Evolutionary conservation across 768 basidiomycete species (phyloP).

Genomic region (Lentinus tigrinus): DNA sequence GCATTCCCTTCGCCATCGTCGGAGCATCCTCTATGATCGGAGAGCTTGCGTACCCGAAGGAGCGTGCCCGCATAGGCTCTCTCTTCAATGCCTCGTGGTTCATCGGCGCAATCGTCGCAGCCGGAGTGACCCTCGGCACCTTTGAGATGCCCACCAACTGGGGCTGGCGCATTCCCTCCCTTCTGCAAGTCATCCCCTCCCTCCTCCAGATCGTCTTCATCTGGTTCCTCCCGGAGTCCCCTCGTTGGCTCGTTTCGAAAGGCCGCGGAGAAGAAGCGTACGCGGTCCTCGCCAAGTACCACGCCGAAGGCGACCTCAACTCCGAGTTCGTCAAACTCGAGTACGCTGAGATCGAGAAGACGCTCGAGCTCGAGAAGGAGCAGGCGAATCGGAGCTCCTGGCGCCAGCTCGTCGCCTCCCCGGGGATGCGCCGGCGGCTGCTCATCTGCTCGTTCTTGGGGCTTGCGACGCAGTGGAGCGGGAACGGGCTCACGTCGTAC

Average conservation of each 20-base stretch:
- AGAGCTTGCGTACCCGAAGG: conserved; percentile 70
- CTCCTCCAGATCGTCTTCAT: conserved; percentile 54
- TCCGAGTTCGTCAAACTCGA: conserved; percentile 60
- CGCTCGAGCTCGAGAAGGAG: conserved; percentile 52
- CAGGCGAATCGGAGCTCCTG: conserved; percentile 46
- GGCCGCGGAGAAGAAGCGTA: conserved; percentile 70
- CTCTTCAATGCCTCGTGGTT: conserved; percentile 66
- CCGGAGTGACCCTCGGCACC: conserved; percentile 61
- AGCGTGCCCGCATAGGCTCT: conserved; percentile 64
- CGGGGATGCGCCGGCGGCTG: conserved; percentile 54
- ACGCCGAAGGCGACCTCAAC: conserved; percentile 55
- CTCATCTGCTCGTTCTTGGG: conserved; percentile 50
- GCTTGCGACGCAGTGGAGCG: conserved; percentile 62
- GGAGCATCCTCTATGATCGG: conserved; percentile 66
- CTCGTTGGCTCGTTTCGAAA: conserved; percentile 59
- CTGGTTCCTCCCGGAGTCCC: conserved; percentile 61
- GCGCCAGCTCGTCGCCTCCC: conserved; percentile 42
- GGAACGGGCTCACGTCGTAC: conserved; percentile 60
- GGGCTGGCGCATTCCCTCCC: conserved; percentile 72
- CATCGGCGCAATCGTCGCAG: conserved; percentile 58
- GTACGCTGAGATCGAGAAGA: conserved; percentile 52
- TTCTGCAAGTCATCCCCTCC: conserved; percentile 56
- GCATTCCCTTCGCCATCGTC: conserved; percentile 60
- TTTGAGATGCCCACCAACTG: conserved; percentile 57
- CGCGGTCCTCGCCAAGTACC: conserved; percentile 53